These are phyloP conservation scores for Ampelomyces quisqualis DNA, from an alignment of 2,329 filamentous ascomycete genomes.

Conservation along the genomic window DNA sequence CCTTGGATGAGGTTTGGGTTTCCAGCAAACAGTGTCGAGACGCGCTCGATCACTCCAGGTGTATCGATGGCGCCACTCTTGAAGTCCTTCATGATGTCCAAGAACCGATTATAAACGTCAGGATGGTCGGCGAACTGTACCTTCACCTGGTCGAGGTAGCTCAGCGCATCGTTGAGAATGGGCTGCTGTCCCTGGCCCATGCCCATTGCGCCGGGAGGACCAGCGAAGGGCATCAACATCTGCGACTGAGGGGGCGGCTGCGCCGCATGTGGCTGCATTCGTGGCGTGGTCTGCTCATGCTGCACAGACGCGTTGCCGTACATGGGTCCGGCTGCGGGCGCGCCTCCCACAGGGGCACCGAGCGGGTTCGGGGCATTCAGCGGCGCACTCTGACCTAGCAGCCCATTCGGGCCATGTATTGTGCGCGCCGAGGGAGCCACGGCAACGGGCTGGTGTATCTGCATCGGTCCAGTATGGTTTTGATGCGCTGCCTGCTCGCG, in stretches of 20 bases:
- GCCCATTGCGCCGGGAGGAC: conserved; percentile 53
- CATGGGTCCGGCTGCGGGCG: conserved; percentile 62
- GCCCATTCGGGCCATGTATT: conserved; percentile 88
- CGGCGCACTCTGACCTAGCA: conserved; percentile 63
- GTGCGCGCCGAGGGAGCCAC: conserved; percentile 68
- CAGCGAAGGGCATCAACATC: conserved; percentile 54
- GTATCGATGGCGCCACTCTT: conserved; percentile 99
- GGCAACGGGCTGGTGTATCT: conserved; percentile 92
- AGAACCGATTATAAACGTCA: conserved; percentile 93
- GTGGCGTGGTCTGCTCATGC: conserved; percentile 53
- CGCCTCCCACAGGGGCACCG: conserved; percentile 56
- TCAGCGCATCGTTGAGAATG: conserved; percentile 83
- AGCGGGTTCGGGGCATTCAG: conserved; percentile 52
- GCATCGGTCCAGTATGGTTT: conserved; percentile 82
- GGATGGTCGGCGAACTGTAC: conserved; percentile 96
- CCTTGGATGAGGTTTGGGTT: conserved; percentile 95
- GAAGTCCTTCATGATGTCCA: conserved; percentile 99
- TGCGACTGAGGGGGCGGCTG: conserved; percentile 56
- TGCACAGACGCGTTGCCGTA: conserved; percentile 72
- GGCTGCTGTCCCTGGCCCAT: conserved; percentile 79
- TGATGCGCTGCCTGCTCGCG: conserved; percentile 74
- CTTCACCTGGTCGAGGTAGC: conserved; percentile 97
- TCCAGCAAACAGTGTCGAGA: conserved; percentile 92
- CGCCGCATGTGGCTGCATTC: conserved; percentile 62
- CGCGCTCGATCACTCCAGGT: conserved; percentile 92